These are phyloP conservation scores for Urtica urens DNA, from an alignment of 306 rosid genomes.

Conservation along the genomic window DNA sequence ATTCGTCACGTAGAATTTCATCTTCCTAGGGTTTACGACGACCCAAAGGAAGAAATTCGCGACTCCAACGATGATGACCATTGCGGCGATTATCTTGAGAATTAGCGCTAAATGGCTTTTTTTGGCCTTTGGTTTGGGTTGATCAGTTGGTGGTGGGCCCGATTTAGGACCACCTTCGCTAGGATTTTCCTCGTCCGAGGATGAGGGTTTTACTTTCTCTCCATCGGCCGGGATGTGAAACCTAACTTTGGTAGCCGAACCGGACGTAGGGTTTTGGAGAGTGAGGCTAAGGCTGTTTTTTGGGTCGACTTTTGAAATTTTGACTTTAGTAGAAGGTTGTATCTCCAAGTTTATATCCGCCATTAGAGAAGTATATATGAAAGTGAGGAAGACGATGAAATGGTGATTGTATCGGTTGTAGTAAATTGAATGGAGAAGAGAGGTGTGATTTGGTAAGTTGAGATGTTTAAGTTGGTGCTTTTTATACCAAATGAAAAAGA, in stretches of 20 bases:
- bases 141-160: neutral
- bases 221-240: neutral
- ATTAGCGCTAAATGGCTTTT: slow-evolving; percentile 6
- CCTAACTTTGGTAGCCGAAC: neutral
- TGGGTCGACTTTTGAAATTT: neutral
- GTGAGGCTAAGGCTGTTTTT: neutral
- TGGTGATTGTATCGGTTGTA: too few relatives aligned
- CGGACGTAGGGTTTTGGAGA: neutral
- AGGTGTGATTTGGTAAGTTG: neutral
- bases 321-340: neutral
- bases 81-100: slow-evolving; percentile 3
- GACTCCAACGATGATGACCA: slow-evolving; percentile 13
- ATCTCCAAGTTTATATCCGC: neutral
- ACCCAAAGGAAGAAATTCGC: slow-evolving; percentile 18
- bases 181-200: neutral
- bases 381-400: too few relatives aligned
- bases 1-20: slow-evolving; percentile 18
- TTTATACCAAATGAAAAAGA: neutral
- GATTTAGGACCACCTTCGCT: neutral
- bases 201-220: neutral
- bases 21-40: slow-evolving; percentile 12
- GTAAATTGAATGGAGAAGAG: neutral
- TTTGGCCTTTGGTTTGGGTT: neutral
- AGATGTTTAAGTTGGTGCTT: neutral
- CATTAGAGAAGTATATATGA: too few relatives aligned